Base-by-base conservation (phyloP, 257 asterid genomes). In the Gentiana straminea region DNA sequence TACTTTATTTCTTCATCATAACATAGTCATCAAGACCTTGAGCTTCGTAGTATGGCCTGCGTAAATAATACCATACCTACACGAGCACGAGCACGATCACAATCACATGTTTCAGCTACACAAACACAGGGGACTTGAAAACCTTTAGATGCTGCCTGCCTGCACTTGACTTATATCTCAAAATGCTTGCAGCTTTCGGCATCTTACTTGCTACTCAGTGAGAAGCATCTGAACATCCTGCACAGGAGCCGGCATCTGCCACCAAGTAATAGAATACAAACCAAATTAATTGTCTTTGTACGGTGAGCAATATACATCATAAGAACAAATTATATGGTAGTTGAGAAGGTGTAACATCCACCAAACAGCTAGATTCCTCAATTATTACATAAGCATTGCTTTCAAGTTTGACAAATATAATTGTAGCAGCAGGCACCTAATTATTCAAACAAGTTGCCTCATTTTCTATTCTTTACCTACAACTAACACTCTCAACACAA, bases 211-310 rank as follows among this genome's bases (percentile, higher is more conserved):
- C 75, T 82, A 83, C 65, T 78, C 84, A 1, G 84, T 73, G 35
- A 69, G 35, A 41, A 78, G 83, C 81, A 86, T 61, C 0, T 75
- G 79, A 64, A 77, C 70, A 35, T 80, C 83, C 61, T 76, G 73
- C 24, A 64, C 56, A 2, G 77, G 68, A 55, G 64, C 55, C 41
- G 80, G 83, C 61, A 74, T 57, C 92, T 78, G 77, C 59, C 52
- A 56, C 11, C 41, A 24, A 13, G 15, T 38, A 58, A 43, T 5
- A 56, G 55, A 46, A 65, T 24, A 35, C 12, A n/a, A 24, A 60
- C 13, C 35, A 41, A 32, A 51, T 34, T 13, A 10, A 49, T 54
- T 43, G 53, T 24, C 24, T 24, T 24, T 24, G 24, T 24, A 24
- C 0, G 24, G 24, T 24, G 24, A 24, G 24, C 24, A 24, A 24